Evolutionary conservation across 192 early-diverging fungal genomes (phyloP).

Genomic region (Geranomyces michiganensis): DNA sequence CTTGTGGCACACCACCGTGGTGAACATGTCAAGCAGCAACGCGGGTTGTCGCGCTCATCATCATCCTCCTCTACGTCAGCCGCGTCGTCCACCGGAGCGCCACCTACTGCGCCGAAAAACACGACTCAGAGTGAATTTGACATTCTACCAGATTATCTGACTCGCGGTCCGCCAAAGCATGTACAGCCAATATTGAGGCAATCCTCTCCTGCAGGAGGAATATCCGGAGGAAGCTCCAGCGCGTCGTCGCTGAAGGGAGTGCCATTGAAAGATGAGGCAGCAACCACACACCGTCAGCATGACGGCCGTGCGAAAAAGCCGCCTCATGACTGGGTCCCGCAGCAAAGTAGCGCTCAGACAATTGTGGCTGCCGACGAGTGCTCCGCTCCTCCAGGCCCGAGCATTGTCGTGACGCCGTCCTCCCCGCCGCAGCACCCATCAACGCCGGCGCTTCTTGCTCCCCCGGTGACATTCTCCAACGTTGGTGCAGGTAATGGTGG

Average conservation of each 20-base stretch:
- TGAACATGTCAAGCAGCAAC: background rate
- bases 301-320: no score
- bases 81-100: background rate
- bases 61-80: background rate
- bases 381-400: background rate
- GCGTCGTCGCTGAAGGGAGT: no score
- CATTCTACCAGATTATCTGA: conserved; percentile 8
- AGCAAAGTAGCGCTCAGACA: background rate
- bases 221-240: no score
- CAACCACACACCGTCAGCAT: no score
- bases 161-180: background rate
- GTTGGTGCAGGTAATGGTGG: no score
- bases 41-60: background rate
- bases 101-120: background rate
- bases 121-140: background rate
- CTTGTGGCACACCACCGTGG: conserved; percentile 12
- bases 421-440: no score
- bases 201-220: no score
- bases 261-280: no score
- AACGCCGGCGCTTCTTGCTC: no score
- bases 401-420: no score
- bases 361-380: background rate
- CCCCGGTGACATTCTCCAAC: no score
- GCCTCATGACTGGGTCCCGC: background rate
- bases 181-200: no score